Conservation (phyloP, 2,329 filamentous ascomycete species). For the Bertia moriformis region DNA sequence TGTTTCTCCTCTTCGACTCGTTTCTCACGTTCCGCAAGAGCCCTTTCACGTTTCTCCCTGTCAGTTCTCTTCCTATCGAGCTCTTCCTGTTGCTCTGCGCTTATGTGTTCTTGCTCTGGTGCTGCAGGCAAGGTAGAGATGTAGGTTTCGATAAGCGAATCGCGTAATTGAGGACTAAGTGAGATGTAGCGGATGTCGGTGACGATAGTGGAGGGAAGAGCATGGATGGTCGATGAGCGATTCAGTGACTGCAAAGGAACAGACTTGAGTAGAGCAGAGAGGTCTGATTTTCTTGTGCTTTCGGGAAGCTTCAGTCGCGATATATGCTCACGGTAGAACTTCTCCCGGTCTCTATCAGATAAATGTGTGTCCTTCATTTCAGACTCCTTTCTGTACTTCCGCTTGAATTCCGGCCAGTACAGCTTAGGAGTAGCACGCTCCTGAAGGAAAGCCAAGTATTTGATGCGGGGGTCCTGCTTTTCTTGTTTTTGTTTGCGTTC, state of each 20-base stretch:
- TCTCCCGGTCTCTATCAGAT: constrained; percentile 29
- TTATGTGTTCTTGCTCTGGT: constrained; percentile 16
- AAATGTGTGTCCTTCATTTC: constrained; percentile 30
- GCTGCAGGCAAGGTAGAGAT: constrained; percentile 22
- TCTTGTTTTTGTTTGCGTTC: constrained; percentile 37
- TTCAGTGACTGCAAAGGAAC: constrained; percentile 21
- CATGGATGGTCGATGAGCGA: constrained; percentile 18
- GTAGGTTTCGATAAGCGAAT: constrained; percentile 23
- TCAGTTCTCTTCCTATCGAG: constrained; percentile 18
- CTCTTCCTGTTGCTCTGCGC: constrained; percentile 19
- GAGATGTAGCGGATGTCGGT: constrained; percentile 27
- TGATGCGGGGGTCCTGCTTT: constrained; percentile 40
- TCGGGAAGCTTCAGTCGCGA: constrained; percentile 26
- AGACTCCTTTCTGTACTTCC: constrained; percentile 44
- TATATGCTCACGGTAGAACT: constrained; percentile 28
- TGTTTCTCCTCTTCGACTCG: constrained; percentile 24
- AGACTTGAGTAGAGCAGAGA: constrained; percentile 25
- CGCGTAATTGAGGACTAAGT: constrained; percentile 18
- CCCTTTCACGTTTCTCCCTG: constrained; percentile 24
- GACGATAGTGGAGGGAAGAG: constrained; percentile 21
- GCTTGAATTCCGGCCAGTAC: constrained; percentile 54
- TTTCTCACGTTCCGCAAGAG: constrained; percentile 23
- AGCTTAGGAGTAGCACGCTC: constrained; percentile 44
- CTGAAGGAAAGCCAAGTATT: constrained; percentile 42
- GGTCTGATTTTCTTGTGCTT: constrained; percentile 25